Base-by-base conservation (phyloP, 768 basidiomycete genomes). In the Suillus plorans region DNA sequence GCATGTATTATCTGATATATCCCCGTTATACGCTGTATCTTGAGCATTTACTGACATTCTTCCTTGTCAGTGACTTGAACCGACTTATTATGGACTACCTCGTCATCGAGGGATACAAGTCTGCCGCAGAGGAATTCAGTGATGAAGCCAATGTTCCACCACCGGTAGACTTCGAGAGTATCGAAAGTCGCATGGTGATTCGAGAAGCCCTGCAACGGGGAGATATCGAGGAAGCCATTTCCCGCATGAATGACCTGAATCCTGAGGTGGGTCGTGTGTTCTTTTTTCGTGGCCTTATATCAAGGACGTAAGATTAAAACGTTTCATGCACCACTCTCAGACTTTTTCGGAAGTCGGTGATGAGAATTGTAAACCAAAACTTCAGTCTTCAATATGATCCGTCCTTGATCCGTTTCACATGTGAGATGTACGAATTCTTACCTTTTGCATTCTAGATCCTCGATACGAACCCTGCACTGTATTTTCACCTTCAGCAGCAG, bases 291-390 rank as follows among this genome's bases (percentile, higher is more conserved):
- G 49, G 47, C 61, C 49, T 69, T 56, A 50, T 61, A 60, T 53
- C 57, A 55, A 62, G 66, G 49, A 73, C 76, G 80, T 77, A 92
- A 81, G 95, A 97, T 97, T 95, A 90, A 81, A 94, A 71, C 72
- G 76, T 86, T 90, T 91, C 94, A 97, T 97, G 96, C 95, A 97
- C 96, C 95, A 97, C 94, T 89, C 95, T 86, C 83, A 97, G 88
- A 81, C 88, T 83, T 79, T 72, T 73, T 76, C 63, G 22, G 76
- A 80, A 86, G 91, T 86, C 90, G 83, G 80, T 95, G 95, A 92
- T 89, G 95, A 96, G 77, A 87, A 72, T 76, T 70, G 71, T 77
- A 81, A 82, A 86, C 82, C 83, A 87, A 89, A 90, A 89, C 90
- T 93, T 92, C 91, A 92, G 92, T 94, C 91, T 94, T 94, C 90